Percentiles rank a stretch among this genome's conserved stretches.
Evolutionary conservation across 2,329 filamentous ascomycete genomes (phyloP).

Genomic region (Graphilbum fragrans): DNA sequence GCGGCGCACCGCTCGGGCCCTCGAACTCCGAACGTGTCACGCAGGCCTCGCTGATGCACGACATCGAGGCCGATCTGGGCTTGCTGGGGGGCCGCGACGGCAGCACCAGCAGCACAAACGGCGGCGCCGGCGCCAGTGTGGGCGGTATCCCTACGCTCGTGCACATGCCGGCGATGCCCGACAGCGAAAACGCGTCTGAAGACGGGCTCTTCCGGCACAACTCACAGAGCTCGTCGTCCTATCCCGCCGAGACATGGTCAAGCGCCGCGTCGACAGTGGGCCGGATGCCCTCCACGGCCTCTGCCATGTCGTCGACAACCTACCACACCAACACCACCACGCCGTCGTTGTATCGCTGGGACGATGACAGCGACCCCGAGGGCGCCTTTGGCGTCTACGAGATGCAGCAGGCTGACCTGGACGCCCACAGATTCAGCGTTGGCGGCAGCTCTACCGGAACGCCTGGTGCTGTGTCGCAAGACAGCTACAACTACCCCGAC

Average conservation of each 20-base stretch:
- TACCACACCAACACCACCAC: constrained; percentile 2
- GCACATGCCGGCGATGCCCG: constrained; percentile 10
- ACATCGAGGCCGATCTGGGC: constrained; percentile 43
- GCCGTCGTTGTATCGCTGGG: constrained; percentile 24
- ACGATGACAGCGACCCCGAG: constrained; percentile 72
- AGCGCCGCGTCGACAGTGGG: constrained; percentile 27
- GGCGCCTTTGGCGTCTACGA: constrained; percentile 74
- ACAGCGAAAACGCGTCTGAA: neutral
- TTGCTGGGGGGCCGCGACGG: constrained; percentile 25
- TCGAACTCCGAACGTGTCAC: constrained; percentile 23
- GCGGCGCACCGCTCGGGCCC: neutral
- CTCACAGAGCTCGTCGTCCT: constrained; percentile 35
- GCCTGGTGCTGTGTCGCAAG: too few species aligned
- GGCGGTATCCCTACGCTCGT: constrained; percentile 15
- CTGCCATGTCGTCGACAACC: constrained; percentile 1
- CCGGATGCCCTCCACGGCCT: constrained; percentile 10
- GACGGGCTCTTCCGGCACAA: constrained; percentile 18
- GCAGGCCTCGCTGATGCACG: constrained; percentile 43
- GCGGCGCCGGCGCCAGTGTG: constrained; percentile 17
- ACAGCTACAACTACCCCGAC: too few species aligned
- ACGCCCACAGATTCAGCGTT: constrained; percentile 49
- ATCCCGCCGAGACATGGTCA: constrained; percentile 20
- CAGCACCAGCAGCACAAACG: constrained; percentile 31
- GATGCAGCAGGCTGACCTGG: constrained; percentile 73
- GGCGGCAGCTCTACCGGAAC: too few species aligned